Percentiles rank a stretch among this genome's conserved stretches.
These are phyloP conservation scores for Plantago major DNA, from an alignment of 257 asterid species.

Conservation along the genomic window DNA sequence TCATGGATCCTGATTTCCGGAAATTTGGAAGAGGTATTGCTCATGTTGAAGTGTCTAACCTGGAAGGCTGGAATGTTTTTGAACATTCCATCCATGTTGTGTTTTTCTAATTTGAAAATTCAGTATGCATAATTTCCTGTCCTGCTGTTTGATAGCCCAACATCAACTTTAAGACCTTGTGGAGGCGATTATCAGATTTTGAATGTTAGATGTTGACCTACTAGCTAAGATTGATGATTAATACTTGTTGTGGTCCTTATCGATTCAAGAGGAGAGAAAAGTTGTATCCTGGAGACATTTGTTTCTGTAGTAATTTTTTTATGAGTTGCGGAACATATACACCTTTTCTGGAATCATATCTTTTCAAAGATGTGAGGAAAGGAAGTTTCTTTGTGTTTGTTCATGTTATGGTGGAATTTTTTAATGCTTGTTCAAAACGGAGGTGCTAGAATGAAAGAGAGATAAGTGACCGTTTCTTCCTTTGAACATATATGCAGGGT, in stretches of 20 bases:
- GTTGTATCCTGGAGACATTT: slow-evolving; percentile 3
- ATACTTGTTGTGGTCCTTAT: not conserved
- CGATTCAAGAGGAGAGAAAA: slow-evolving; percentile 8
- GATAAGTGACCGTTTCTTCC: not conserved
- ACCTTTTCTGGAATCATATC: not conserved
- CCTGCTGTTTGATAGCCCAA: not conserved
- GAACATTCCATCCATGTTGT: slow-evolving; percentile 7
- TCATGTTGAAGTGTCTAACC: slow-evolving; percentile 15
- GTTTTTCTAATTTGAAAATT: slow-evolving; percentile 8
- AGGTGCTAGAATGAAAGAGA: not conserved
- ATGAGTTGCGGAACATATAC: not conserved
- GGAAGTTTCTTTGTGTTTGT: slow-evolving; percentile 3
- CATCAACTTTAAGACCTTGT: not conserved
- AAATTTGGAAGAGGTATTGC: slow-evolving; percentile 91
- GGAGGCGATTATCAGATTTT: slow-evolving; percentile 1
- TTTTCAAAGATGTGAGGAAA: slow-evolving; percentile 6
- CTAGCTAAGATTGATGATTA: not conserved
- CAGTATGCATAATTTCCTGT: not conserved
- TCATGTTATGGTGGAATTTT: slow-evolving; percentile 16
- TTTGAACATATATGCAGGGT: not conserved
- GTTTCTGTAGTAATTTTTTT: not conserved
- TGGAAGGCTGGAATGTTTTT: slow-evolving; percentile 8
- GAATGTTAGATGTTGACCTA: slow-evolving; percentile 1
- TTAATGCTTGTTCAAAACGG: not conserved
- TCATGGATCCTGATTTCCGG: slow-evolving; percentile 84